Base-by-base conservation (phyloP, 164 flowering plant genomes). In the Vitis riparia region DNA sequence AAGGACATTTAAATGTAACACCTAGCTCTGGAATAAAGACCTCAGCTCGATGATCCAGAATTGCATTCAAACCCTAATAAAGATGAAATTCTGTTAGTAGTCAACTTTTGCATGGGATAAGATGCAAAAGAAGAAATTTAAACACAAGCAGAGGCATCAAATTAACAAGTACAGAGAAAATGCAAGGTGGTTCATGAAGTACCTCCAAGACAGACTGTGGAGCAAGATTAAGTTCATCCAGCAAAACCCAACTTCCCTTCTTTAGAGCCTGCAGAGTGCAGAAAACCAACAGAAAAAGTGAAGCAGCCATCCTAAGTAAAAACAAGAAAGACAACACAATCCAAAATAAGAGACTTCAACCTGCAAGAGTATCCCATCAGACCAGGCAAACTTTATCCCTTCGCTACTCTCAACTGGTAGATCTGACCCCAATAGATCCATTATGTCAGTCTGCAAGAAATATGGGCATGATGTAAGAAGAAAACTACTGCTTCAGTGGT, bases 221-320 rank as follows among this genome's bases (percentile, higher is more conserved):
- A 71, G 99, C 98, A 71, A 93, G 92, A 85, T 96, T 96, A 64
- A 96, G 92, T 80, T 96, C 99, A 85, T 96, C 99, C 61, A 96
- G 79, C 80, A 93, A 69, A 72, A 96, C 97, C 99, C 99, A 96
- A 71, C 80, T 82, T 55, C 99, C 99, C 55, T 86, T 76, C 77
- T 87, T 96, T 13, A 96, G 56, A 75, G 99, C 99, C 98, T 94
- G 83, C 66, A 76, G 67, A 52, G 74, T 37, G 44, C 59, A 51
- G 15, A 13, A 73, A 51, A 27, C 30, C 12, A 59, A 49, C 47
- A 14, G 61, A 14, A 57, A 23, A 14, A 17, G 1, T 15, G 19
- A 23, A 53, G 27, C 60, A 47, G 51, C 16, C 15, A 3, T 19
- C 29, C 7, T 47, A 62, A 65, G 9, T 8, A 13, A 57, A 59